Evolutionary conservation across 2,329 filamentous ascomycete genomes (phyloP).

Genomic region (Paramyrothecium roridum): DNA sequence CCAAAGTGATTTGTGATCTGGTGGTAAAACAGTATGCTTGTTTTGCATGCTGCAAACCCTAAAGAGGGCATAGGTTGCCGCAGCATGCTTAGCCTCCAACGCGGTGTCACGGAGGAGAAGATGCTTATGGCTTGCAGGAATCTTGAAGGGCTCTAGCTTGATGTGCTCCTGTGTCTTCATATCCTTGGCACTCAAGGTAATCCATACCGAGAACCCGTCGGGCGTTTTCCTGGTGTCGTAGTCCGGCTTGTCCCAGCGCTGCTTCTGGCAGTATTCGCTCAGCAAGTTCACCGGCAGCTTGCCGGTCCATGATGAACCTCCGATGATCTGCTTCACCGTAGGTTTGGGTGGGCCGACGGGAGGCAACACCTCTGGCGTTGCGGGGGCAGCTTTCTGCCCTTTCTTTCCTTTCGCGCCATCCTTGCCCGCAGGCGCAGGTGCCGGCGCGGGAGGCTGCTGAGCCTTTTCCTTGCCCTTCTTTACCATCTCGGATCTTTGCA

Average conservation of each 20-base stretch:
- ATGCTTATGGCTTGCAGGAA: slow-evolving; percentile 73
- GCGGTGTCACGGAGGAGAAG: slow-evolving; percentile 74
- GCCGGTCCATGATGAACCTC: slow-evolving; percentile 93
- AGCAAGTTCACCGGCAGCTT: slow-evolving; percentile 93
- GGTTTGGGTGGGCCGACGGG: slow-evolving; percentile 51
- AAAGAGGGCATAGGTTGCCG: slow-evolving; percentile 87
- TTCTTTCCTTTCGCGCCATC: slow-evolving; percentile 40
- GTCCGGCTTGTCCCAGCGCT: slow-evolving; percentile 92
- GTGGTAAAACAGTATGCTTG: slow-evolving; percentile 89
- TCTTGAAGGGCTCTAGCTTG: slow-evolving; percentile 75
- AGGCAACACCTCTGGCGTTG: slow-evolving; percentile 25
- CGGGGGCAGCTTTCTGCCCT: slow-evolving; percentile 25
- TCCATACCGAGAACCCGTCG: slow-evolving; percentile 75
- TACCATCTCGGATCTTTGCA: slow-evolving; percentile 31
- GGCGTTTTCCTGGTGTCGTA: slow-evolving; percentile 77
- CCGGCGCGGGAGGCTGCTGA: slow-evolving; percentile 32
- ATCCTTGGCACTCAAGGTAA: slow-evolving; percentile 74
- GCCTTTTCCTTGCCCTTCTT: slow-evolving; percentile 54
- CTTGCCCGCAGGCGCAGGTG: slow-evolving; percentile 34
- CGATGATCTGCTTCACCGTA: slow-evolving; percentile 78
- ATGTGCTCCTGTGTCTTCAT: slow-evolving; percentile 77
- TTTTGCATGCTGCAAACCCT: slow-evolving; percentile 95
- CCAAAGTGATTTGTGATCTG: slow-evolving; percentile 86
- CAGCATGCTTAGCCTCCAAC: slow-evolving; percentile 89
- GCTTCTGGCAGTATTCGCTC: slow-evolving; percentile 91